Evolutionary conservation across 179 eudicot species (phyloP).

Genomic region (Heliamphora pulchella): DNA sequence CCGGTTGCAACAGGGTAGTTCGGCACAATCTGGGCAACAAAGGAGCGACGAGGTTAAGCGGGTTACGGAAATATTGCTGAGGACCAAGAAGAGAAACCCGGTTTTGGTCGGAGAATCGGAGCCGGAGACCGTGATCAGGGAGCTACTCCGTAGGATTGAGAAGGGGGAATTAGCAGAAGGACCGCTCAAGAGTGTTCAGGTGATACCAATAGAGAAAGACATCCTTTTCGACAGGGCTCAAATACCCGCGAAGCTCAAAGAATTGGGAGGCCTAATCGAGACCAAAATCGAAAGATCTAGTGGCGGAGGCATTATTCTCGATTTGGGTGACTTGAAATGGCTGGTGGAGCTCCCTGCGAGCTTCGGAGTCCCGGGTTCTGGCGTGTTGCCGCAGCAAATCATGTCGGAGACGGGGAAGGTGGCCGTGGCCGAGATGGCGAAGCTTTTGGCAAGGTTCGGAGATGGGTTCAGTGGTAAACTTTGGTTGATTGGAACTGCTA

Average conservation of each 20-base stretch:
- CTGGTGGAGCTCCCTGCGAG: too few relatives aligned
- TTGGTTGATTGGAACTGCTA: constrained; percentile 82
- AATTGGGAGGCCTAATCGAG: constrained; percentile 44
- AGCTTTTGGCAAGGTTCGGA: constrained; percentile 30
- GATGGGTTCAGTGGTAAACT: constrained; percentile 25
- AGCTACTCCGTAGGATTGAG: constrained; percentile 40
- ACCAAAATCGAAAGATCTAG: constrained; percentile 21
- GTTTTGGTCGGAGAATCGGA: constrained; percentile 62
- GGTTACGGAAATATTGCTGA: constrained; percentile 46
- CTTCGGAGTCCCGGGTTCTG: too few relatives aligned
- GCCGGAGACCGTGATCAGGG: constrained; percentile 40
- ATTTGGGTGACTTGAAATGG: constrained; percentile 75
- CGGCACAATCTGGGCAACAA: constrained; percentile 18
- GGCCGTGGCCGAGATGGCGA: constrained; percentile 57
- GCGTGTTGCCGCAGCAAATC: constrained; percentile 23
- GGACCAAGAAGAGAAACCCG: constrained; percentile 50
- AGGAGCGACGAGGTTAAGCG: constrained; percentile 46
- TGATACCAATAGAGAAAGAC: constrained; percentile 42
- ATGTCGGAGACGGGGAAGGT: constrained; percentile 45
- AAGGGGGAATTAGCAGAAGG: constrained; percentile 46
- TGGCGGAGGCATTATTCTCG: constrained; percentile 47
- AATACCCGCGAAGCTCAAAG: constrained; percentile 29
- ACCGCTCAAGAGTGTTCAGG: constrained; percentile 40
- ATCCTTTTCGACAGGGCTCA: constrained; percentile 25
- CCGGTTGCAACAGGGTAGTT: constrained; percentile 30